Base-by-base conservation (phyloP, 805 yeast species). In the Starmerella apicola region DNA sequence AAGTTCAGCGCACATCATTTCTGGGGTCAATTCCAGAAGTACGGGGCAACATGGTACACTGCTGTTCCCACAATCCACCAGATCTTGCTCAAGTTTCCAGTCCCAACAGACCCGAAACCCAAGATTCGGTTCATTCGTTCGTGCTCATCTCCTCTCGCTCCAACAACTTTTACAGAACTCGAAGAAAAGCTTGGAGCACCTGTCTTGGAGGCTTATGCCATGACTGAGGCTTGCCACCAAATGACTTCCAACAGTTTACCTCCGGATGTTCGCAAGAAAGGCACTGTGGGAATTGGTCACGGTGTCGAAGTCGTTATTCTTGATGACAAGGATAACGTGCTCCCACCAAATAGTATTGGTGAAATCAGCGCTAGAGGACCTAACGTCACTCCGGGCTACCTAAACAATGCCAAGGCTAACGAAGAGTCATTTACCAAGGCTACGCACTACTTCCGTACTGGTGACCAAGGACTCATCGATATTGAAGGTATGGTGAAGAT, bases 171-270 rank as follows among this genome's bases (percentile, higher is more conserved):
- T 62, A 63, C 63, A 39, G 65, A 68, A 54, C 62, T 78, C 35
- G 85, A 78, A 50, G 44, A 59, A 34, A 63, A 66, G 23, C 72
- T 78, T 56, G 60, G 68, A 7, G 78, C 81, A 0, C 84, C 84
- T 0, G 84, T 78, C 0, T 54, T 78, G 13, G 86, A 78, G 56
- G 85, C 85, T 0, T 78, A 78, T 53, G 85, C 84, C 4, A 78
- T 78, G 83, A 78, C 85, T 2, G 86, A 78, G 54, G 82, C 82
- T 1, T 68, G 81, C n/a, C 85, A 78, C 56, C 84, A 78, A 57
- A 79, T 78, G 77, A 74, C 81, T 9, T 76, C 84, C 3, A 78
- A 78, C 57, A 68, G 71, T 48, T 58, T 77, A 31, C 81, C 82
- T 27, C 76, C 79, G 9, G 78, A 76, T 12, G 57, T 66, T 44